Evolutionary conservation across 1,284 basidiomycete genomes (phyloP).

Genomic region (Stygiomarasmius scandens): DNA sequence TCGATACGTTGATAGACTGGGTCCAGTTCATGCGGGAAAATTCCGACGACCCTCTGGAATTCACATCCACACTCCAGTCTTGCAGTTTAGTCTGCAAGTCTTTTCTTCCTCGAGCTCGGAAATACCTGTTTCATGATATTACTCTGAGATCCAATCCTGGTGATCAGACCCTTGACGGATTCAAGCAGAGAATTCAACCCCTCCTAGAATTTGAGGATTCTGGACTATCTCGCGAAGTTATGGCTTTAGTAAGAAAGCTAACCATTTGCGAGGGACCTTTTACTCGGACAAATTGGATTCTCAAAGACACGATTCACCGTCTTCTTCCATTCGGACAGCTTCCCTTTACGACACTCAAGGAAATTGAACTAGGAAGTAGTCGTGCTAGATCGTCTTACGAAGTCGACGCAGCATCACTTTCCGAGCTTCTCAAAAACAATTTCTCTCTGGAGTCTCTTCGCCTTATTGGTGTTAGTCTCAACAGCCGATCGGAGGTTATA

Average conservation of each 20-base stretch:
- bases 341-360: background rate
- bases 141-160: background rate
- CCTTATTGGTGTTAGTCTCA: background rate
- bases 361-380: background rate
- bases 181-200: background rate
- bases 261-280: background rate
- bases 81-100: conserved; percentile 6
- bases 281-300: background rate
- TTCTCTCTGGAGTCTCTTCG: background rate
- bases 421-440: background rate
- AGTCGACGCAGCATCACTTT: background rate
- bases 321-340: background rate
- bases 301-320: background rate
- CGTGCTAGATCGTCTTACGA: background rate
- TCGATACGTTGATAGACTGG: background rate
- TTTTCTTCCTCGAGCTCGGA: conserved; percentile 2
- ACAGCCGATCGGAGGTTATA: background rate
- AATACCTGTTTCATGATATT: background rate
- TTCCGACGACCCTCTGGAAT: background rate
- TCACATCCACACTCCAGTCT: background rate
- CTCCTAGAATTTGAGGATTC: background rate
- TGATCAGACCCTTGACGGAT: background rate
- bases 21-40: background rate
- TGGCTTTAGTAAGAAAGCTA: background rate
- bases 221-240: background rate